Conservation (phyloP, 345 rosid genomes). For the Moricandia arvensis region DNA sequence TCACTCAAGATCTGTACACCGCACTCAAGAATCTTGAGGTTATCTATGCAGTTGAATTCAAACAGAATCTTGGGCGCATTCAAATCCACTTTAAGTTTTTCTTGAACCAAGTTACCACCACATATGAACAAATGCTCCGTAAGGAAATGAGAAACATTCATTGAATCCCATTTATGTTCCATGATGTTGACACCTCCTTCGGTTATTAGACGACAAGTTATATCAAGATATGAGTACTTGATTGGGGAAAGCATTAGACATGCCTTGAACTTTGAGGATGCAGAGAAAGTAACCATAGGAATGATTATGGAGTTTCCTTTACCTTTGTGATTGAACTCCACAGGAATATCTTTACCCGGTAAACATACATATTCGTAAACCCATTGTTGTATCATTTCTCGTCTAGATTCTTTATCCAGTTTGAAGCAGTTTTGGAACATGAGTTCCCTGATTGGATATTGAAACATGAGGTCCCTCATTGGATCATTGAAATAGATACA, state of each 20-base stretch:
- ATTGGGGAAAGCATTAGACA: neutral
- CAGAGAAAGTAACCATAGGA: neutral
- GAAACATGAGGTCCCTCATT: neutral
- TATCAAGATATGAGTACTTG: fast-evolving
- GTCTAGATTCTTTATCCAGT: conserved; percentile 3
- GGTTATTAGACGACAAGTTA: neutral
- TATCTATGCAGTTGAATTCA: neutral
- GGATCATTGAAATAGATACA: neutral
- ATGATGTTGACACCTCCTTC: neutral
- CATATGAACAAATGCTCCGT: conserved; percentile 4
- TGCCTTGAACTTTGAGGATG: conserved; percentile 20
- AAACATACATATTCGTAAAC: neutral
- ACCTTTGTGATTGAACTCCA: neutral
- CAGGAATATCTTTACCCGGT: conserved; percentile 4
- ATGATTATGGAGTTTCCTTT: neutral
- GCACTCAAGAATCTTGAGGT: conserved; percentile 14
- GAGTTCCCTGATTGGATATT: neutral
- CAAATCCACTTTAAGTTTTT: neutral
- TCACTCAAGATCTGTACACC: conserved; percentile 7
- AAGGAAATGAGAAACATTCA: neutral
- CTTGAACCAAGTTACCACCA: neutral
- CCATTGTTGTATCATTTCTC: neutral
- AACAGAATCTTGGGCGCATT: neutral
- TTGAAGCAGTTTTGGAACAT: conserved; percentile 4
- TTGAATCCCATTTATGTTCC: neutral